A percentile compares a stretch with the other conserved stretches of the same genome.
These are phyloP conservation scores for Fusarium sp. DNA, from an alignment of 2,329 filamentous ascomycete species.

Conservation along the genomic window DNA sequence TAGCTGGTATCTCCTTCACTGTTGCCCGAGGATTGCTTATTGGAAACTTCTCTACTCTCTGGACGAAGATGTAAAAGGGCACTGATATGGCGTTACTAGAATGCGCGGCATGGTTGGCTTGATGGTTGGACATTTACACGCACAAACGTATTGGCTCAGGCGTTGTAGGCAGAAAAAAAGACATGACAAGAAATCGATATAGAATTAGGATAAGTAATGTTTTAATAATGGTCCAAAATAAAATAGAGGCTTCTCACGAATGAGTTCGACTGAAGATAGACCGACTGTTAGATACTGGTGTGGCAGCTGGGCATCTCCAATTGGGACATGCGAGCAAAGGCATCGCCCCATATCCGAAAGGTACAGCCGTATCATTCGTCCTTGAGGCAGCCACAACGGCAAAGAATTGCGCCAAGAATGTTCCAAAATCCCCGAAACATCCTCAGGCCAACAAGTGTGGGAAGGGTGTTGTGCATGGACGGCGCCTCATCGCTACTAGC, in stretches of 20 bases:
- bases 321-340: neutral
- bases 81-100: neutral
- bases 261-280: no score
- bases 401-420: no score
- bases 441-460: no score
- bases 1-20: conserved; percentile 48
- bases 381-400: no score
- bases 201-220: neutral
- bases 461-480: no score
- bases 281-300: no score
- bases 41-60: conserved; percentile 13
- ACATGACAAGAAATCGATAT: neutral
- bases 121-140: neutral
- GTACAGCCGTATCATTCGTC: no score
- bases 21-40: conserved; percentile 39
- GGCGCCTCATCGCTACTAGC: neutral
- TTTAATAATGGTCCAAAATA: neutral
- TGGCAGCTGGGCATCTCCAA: no score
- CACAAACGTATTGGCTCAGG: neutral
- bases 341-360: neutral
- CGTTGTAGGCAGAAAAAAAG: neutral
- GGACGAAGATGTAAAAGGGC: conserved; percentile 20
- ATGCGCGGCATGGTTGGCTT: neutral
- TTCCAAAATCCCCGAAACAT: no score
- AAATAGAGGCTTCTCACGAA: neutral